A percentile compares a stretch with the other conserved stretches of the same genome.
phyloP scores from a whole-genome alignment of 1,139 yeast species.

The Schizosaccharomyces versatilis region DNA sequence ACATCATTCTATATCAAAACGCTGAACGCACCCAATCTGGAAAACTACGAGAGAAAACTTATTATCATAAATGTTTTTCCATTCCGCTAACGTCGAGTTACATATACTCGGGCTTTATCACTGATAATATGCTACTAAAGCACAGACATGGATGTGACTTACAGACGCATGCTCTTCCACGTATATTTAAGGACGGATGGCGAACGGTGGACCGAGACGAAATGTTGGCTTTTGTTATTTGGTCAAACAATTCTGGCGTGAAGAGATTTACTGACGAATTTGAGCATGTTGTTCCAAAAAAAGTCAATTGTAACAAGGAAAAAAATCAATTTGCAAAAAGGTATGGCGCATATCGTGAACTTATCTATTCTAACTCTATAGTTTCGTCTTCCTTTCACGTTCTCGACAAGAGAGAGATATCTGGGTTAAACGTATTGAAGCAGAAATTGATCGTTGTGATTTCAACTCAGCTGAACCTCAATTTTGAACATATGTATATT shows the following conservation, averaged over 20 bases:
- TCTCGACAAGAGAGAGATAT: constrained; percentile 63
- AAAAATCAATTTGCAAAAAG: constrained; percentile 4
- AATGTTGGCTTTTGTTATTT: constrained; percentile 53
- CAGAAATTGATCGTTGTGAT: constrained; percentile 32
- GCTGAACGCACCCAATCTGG: constrained; percentile 21
- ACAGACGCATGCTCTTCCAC: constrained; percentile 35
- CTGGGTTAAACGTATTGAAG: constrained; percentile 50
- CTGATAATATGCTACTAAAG: constrained; percentile 20
- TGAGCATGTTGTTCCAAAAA: no score
- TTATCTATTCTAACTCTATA: constrained; percentile 43
- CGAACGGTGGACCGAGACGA: constrained; percentile 54
- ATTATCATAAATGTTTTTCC: constrained; percentile 9
- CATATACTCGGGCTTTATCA: constrained; percentile 46
- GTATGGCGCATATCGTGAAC: neutral
- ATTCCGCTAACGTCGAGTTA: constrained; percentile 49
- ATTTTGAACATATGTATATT: neutral
- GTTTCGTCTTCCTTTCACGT: constrained; percentile 56
- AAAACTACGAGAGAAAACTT: constrained; percentile 4
- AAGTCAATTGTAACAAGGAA: neutral
- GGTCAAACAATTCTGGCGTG: constrained; percentile 43
- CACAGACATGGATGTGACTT: constrained; percentile 9
- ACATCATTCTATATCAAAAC: constrained; percentile 21
- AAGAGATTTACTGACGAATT: neutral
- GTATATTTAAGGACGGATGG: constrained; percentile 69
- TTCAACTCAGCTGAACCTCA: constrained; percentile 14